These are phyloP conservation scores for Pythium chondricola DNA, from an alignment of 352 stramenopile genomes.

Conservation along the genomic window DNA sequence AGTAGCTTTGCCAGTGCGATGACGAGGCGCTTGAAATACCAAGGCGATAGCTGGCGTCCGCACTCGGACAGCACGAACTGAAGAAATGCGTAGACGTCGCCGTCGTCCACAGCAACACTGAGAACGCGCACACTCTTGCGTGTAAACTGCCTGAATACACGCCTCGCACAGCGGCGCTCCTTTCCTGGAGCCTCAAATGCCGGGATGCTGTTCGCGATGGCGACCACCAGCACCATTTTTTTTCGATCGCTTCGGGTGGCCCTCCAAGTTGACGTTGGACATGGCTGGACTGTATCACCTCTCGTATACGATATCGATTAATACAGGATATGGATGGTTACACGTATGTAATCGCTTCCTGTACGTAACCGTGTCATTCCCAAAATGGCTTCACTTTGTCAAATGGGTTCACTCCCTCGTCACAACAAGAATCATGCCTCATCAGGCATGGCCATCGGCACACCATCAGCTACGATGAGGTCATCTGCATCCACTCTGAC, in stretches of 20 bases:
- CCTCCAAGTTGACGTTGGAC: slow-evolving; percentile 3
- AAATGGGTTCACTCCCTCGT: too few relatives aligned
- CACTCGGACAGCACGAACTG: neutral
- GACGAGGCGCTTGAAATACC: slow-evolving; percentile 1
- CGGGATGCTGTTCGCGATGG: slow-evolving; percentile 26
- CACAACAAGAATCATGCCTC: neutral
- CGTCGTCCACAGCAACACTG: slow-evolving; percentile 12
- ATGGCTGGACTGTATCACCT: neutral
- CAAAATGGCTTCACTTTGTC: slow-evolving; percentile 4
- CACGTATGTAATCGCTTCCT: neutral
- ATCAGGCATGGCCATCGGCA: too few relatives aligned
- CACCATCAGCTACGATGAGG: too few relatives aligned
- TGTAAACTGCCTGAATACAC: too few relatives aligned
- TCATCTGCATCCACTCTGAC: too few relatives aligned
- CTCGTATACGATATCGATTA: neutral
- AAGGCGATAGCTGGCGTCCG: neutral
- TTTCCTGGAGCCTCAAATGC: slow-evolving; percentile 39
- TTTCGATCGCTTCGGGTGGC: neutral
- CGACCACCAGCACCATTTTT: slow-evolving; percentile 19
- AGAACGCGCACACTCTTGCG: slow-evolving; percentile 6
- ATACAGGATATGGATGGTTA: neutral
- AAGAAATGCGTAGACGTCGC: slow-evolving; percentile 14
- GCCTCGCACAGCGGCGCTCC: slow-evolving; percentile 20
- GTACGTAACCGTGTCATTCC: neutral
- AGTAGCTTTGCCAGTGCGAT: neutral